Base-by-base conservation (phyloP, 495 filamentous ascomycete genomes). In the Penicillium crystallinum region DNA sequence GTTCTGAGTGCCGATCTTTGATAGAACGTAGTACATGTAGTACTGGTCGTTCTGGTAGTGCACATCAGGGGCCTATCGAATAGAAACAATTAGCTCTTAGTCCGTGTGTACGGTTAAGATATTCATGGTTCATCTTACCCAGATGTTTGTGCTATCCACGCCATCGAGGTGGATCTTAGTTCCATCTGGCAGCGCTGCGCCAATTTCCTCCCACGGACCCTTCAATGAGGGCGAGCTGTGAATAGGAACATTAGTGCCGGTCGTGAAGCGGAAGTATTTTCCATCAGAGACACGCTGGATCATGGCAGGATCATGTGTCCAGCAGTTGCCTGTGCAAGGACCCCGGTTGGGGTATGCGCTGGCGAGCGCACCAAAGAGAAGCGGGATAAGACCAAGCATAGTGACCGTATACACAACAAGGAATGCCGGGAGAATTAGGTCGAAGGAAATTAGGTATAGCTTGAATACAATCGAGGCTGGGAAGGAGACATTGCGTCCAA, bases 11-110 rank as follows among this genome's bases (percentile, higher is more conserved):
- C 87, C 86, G 48, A 87, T 83, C 23, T 76, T 73, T 31, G 77
- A 81, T 40, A 89, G 78, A 1, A 81, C 72, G 67, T 90, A 91
- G 76, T 87, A 90, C 55, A 88, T 74, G 61, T 86, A 84, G 71
- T 89, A 90, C 3, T 67, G 71, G 15, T 56, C 64, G 34, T 74
- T 76, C 1, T 85, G 64, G 29, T 78, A 65, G 47, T 72, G 61
- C 22, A 89, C 79, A 57, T 89, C 85, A 0, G 86, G 86, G 2
- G 87, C 87, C 85, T 86, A 62, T 18, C 19, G 17, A 11, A 23
- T 27, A 6, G 1, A 42, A 8, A 5, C 6, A 9, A 21, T 42
- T 25, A 42, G 14, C n/a, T 27, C 9, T 25, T 15, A 12, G 1
- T 1, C 8, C 17, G 11, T 2, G 8, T 10, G 29, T 6, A 7